Evolutionary conservation across 345 rosid genomes (phyloP), one percentile per base, ranked within the genome.

Genomic region (Barbarea vulgaris): DNA sequence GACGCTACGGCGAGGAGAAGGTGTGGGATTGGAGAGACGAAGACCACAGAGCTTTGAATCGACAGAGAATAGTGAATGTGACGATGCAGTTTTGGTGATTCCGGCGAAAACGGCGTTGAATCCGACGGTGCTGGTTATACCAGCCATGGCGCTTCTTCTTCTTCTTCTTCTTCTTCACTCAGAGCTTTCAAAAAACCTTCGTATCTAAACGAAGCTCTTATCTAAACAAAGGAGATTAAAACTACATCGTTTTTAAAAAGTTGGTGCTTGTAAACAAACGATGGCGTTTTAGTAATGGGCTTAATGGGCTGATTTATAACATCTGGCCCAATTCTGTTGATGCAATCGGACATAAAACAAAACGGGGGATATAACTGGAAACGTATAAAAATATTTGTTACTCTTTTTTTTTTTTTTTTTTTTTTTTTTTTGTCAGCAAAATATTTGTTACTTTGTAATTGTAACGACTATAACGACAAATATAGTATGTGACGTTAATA

Each of bases 141-240:
- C 92, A 87, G 90, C 87, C 98, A 93, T 90, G 79, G 86, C 81
- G 69, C 56, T 69, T 69, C 33, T 61, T 61, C 50, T 41, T 62
- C 56, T 69, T 69, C 33, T 61, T 61, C 50, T 41, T 62, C 52
- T 52, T 48, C 19, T 58, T 65, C 39, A 25, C 21, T 62, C 41
- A 1, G 37, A 44, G 57, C 50, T 60, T 57, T 17, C 18, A 7
- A 60, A 60, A 28, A 22, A 22, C 50, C 60, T 39, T 67, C 54
- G 70, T 21, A 60, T 60, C 74, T 68, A 27, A 15, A 17, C 39
- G 57, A 70, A 46, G 67, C 77, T 77, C 81, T 77, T 77, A 77
- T 77, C 81, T 77, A 64, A 42, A 48, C 34, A 17, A 27, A 5
- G 13, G 3, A 9, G 30, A 6, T 5, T 1, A 12, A 33, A 62